Evolutionary conservation across 1,284 basidiomycete species (phyloP).

Genomic region (Ceratobasidium sp.): DNA sequence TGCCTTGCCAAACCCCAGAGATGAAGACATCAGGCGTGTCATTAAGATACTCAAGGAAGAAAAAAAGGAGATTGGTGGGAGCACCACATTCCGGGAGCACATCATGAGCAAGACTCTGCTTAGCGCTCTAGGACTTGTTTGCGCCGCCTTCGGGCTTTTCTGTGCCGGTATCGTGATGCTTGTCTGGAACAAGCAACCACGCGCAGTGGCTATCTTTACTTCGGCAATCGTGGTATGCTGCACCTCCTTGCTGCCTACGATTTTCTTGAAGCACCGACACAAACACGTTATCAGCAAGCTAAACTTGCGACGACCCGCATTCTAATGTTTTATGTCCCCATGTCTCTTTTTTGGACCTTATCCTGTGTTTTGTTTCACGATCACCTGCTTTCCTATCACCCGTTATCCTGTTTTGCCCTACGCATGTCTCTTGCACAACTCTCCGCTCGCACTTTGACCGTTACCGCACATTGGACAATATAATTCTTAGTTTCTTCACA

Average conservation of each 20-base stretch:
- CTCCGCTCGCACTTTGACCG: background rate
- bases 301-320: slow-evolving; percentile 27
- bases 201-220: slow-evolving; percentile 18
- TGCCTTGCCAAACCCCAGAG: slow-evolving; percentile 26
- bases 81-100: slow-evolving; percentile 13
- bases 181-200: slow-evolving; percentile 37
- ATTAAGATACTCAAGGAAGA: background rate
- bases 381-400: background rate
- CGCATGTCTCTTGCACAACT: slow-evolving; percentile 15
- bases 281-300: slow-evolving; percentile 40
- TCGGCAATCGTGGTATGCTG: slow-evolving; percentile 23
- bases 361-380: slow-evolving; percentile 9
- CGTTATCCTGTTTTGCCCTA: background rate
- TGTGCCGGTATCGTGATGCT: slow-evolving; percentile 38
- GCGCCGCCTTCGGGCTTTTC: slow-evolving; percentile 25
- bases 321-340: slow-evolving; percentile 7
- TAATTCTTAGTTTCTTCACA: slow-evolving; percentile 28
- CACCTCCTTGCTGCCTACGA: slow-evolving; percentile 10
- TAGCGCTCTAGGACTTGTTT: slow-evolving; percentile 13
- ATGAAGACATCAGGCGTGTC: slow-evolving; percentile 36
- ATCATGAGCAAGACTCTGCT: slow-evolving; percentile 36
- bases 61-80: background rate
- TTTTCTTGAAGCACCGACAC: slow-evolving; percentile 37
- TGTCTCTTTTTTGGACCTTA: background rate
- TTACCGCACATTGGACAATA: background rate